phyloP scores from a whole-genome alignment of 2,329 filamentous ascomycete species.

The Paecilomyces dactylethromorphus region DNA sequence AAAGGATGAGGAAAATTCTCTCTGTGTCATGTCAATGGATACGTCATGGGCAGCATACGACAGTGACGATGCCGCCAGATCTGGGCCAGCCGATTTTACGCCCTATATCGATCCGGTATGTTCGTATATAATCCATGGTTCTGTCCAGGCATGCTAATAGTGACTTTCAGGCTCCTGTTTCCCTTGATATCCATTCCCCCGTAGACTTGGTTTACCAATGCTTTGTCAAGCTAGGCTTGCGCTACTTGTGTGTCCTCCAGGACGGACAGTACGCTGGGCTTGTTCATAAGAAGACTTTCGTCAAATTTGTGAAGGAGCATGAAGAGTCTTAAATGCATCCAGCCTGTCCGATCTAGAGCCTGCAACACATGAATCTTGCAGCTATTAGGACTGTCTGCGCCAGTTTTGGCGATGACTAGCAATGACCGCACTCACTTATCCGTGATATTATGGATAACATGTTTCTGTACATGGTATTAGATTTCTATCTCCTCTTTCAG shows the following conservation, averaged over 20 bases:
- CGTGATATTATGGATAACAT: background rate
- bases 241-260: slow-evolving; percentile 83
- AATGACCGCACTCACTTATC: background rate
- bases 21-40: slow-evolving; percentile 75
- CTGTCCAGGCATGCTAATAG: slow-evolving; percentile 8
- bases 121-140: slow-evolving; percentile 7
- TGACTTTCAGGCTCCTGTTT: slow-evolving; percentile 61
- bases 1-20: slow-evolving; percentile 59
- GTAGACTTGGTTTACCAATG: slow-evolving; percentile 96
- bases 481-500: background rate
- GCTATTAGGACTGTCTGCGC: background rate
- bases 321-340: slow-evolving; percentile 45
- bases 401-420: background rate
- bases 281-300: slow-evolving; percentile 96
- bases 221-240: slow-evolving; percentile 85
- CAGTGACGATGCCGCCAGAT: slow-evolving; percentile 48
- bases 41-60: slow-evolving; percentile 52
- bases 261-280: slow-evolving; percentile 84
- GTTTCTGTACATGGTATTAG: background rate
- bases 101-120: slow-evolving; percentile 79
- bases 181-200: slow-evolving; percentile 79
- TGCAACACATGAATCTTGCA: background rate
- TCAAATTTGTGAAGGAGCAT: slow-evolving; percentile 83
- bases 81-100: slow-evolving; percentile 76
- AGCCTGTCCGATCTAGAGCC: background rate